Conservation (phyloP, 257 asterid species). For the Pogostemon cablin region DNA sequence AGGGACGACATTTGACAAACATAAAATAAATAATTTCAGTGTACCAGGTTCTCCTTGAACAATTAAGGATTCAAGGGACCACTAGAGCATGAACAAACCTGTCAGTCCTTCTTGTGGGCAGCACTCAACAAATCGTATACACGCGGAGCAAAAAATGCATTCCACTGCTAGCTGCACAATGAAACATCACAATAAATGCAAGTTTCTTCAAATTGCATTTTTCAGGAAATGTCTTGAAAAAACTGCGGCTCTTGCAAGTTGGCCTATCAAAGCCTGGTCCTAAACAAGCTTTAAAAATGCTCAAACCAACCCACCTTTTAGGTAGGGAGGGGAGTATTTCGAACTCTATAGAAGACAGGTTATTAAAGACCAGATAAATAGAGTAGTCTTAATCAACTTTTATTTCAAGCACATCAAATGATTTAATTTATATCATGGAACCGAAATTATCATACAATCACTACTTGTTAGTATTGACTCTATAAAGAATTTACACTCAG, state of each 20-base stretch:
- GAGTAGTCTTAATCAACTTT: not conserved
- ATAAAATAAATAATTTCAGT: slow-evolving; percentile 13
- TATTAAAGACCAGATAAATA: slow-evolving; percentile 5
- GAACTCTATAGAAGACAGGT: not conserved
- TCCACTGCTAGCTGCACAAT: slow-evolving; percentile 93
- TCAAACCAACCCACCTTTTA: too few species aligned
- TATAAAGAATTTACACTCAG: slow-evolving; percentile 7
- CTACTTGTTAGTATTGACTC: slow-evolving; percentile 2
- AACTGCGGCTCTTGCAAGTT: not conserved
- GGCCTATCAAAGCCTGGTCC: too few species aligned
- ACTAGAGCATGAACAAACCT: slow-evolving; percentile 53
- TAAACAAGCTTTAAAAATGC: too few species aligned
- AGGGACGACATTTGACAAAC: slow-evolving; percentile 24
- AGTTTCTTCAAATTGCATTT: slow-evolving; percentile 20
- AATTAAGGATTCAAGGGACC: slow-evolving; percentile 31
- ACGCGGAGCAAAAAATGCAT: slow-evolving; percentile 99
- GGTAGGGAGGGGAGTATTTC: too few species aligned
- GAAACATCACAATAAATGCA: slow-evolving; percentile 31
- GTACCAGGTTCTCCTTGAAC: slow-evolving; percentile 17
- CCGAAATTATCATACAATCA: not conserved
- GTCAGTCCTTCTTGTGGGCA: slow-evolving; percentile 99
- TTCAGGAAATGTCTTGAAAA: slow-evolving; percentile 16
- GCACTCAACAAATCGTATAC: slow-evolving; percentile 98
- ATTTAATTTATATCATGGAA: slow-evolving; percentile 21
- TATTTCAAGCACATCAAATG: slow-evolving; percentile 18